Evolutionary conservation across 2,329 filamentous ascomycete species (phyloP), one percentile per base, ranked within the genome.

Genomic region (Phialemoniopsis sp.): DNA sequence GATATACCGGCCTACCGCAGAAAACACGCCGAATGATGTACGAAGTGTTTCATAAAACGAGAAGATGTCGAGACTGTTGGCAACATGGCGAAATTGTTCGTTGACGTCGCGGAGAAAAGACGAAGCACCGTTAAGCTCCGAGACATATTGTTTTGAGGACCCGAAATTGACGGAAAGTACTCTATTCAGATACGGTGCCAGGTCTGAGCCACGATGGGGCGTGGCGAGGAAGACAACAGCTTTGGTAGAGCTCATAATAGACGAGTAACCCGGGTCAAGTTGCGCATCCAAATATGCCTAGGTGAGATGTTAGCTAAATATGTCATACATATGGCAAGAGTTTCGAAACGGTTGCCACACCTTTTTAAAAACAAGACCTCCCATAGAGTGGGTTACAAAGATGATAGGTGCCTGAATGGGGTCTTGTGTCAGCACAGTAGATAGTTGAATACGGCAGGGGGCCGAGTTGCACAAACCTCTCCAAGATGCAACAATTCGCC

Each of bases 11-110:
- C 21, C 10, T 10, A 26, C 21, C 21, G 21, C 21, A 4, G 40
- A 42, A 3, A 43, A 17, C 3, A 41, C 46, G 1, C 47, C 48
- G 7, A 49, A 38, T 4, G 39, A 49, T 4, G 49, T 60, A 1
- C 42, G 37, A 2, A 51, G 36, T 4, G 56, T 62, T 39, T 64
- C 59, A 34, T 60, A 64, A 36, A 64, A 64, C 1, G 61, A 64
- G 36, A 50, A 55, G 2, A 66, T 53, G 1, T 56, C 36, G 1
- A 66, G 34, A 17, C 54, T 51, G 4, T 46, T 21, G 1, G 45
- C 45, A 34, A 48, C 42, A 34, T 58, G 50, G 4, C 53, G 54
- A 47, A 65, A 65, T 4, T 53, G 45, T 19, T 65, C 57, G 40
- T 63, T 63, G 16, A 62, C 47, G 38, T 33, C 38, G 28, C 32